Evolutionary conservation across 768 basidiomycete species (phyloP).

Genomic region (Termitomyces sp.): DNA sequence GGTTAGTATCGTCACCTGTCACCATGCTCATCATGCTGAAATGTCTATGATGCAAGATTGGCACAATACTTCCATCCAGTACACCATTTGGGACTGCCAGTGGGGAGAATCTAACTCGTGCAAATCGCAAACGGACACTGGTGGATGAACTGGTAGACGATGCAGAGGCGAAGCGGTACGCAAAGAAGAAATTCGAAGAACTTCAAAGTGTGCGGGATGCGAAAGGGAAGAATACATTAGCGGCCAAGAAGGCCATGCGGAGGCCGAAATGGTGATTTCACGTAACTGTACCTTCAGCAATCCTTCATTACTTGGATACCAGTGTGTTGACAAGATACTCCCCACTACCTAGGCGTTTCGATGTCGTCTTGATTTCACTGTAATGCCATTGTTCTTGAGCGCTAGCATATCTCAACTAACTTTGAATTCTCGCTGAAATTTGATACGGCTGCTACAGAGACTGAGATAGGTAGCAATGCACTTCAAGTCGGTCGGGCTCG

Average conservation of each 20-base stretch:
- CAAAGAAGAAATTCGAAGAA: slow-evolving; percentile 89
- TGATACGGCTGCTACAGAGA: no score
- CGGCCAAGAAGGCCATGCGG: slow-evolving; percentile 57
- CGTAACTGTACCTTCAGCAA: not conserved
- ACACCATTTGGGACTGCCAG: slow-evolving; percentile 72
- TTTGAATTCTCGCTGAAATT: no score
- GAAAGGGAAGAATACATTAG: slow-evolving; percentile 68
- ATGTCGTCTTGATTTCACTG: no score
- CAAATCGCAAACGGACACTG: slow-evolving; percentile 73
- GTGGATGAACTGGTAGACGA: slow-evolving; percentile 90
- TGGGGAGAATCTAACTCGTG: slow-evolving; percentile 66
- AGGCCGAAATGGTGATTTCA: slow-evolving; percentile 63
- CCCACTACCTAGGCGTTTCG: no score
- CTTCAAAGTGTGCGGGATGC: slow-evolving; percentile 65
- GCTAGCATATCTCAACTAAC: no score
- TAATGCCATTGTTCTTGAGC: not conserved
- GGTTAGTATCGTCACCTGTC: slow-evolving; percentile 40
- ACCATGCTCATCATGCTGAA: slow-evolving; percentile 1
- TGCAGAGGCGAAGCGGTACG: slow-evolving; percentile 79
- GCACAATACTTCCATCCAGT: slow-evolving; percentile 66
- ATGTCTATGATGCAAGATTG: slow-evolving; percentile 49
- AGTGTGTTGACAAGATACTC: not conserved
- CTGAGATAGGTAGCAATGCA: not conserved
- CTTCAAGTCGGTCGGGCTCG: no score
- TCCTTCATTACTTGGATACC: not conserved